These are phyloP conservation scores for Leccinum rimulosum DNA, from an alignment of 768 basidiomycete species.

Conservation along the genomic window DNA sequence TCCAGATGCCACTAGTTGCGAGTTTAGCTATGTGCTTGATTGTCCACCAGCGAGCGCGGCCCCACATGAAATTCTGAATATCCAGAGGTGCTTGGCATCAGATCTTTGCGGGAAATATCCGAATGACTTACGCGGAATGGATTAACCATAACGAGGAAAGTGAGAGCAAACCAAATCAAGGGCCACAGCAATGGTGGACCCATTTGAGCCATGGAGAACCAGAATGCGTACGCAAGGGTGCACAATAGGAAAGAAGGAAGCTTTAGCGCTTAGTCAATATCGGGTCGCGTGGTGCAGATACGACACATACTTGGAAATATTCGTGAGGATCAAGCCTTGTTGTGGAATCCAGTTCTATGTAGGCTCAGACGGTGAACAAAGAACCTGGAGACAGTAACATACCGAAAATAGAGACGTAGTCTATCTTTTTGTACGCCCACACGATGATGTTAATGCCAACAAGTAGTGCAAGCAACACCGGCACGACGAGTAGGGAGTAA, in stretches of 20 bases:
- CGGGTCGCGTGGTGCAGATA: constrained; percentile 2
- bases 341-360: constrained; percentile 62
- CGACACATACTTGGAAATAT: constrained; percentile 57
- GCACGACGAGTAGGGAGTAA: constrained; percentile 73
- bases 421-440: constrained; percentile 77
- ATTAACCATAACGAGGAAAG: constrained; percentile 59
- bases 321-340: constrained; percentile 76
- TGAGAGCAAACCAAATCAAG: constrained; percentile 73
- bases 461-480: constrained; percentile 69
- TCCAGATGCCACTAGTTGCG: constrained; percentile 63
- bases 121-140: constrained; percentile 59
- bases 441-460: constrained; percentile 80
- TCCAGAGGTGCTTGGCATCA: constrained; percentile 31
- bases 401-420: constrained; percentile 91
- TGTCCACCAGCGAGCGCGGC: constrained; percentile 67
- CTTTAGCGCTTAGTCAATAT: constrained; percentile 35
- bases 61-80: constrained; percentile 42
- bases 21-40: constrained; percentile 59
- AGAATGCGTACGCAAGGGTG: constrained; percentile 75
- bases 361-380: neutral
- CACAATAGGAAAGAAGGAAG: constrained; percentile 73
- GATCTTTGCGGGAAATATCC: neutral
- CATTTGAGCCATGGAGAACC: constrained; percentile 72
- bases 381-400: constrained; percentile 13
- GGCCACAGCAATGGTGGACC: constrained; percentile 77